A percentile compares a stretch with the other conserved stretches of the same genome.
phyloP scores from a whole-genome alignment of 108 stramenopile genomes.

The Stephanodiscus triporus region DNA sequence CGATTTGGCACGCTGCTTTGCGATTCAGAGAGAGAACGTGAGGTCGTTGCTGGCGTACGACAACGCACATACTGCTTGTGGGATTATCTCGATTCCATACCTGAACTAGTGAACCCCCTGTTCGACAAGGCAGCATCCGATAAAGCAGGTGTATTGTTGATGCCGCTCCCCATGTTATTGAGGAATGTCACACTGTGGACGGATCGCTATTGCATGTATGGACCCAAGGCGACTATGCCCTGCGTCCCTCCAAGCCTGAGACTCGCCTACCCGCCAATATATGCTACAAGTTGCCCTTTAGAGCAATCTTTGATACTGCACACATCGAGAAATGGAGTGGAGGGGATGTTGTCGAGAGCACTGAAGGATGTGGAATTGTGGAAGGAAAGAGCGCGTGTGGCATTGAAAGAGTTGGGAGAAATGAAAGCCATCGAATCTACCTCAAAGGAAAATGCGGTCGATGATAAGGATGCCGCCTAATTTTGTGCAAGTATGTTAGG shows the following conservation, averaged over 20 bases:
- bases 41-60: conserved; percentile 75
- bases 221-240: conserved; percentile 66
- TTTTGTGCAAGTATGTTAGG: background rate
- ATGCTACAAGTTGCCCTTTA: background rate
- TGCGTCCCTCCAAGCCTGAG: conserved; percentile 41
- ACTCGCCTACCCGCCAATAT: conserved; percentile 15
- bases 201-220: conserved; percentile 70
- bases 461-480: background rate
- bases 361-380: conserved; percentile 38
- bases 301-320: conserved; percentile 32
- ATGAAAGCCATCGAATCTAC: background rate
- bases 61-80: conserved; percentile 85
- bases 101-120: conserved; percentile 46
- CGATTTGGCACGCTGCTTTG: conserved; percentile 94
- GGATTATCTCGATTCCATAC: conserved; percentile 78
- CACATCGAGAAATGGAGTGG: conserved; percentile 15
- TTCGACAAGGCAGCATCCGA: conserved; percentile 37
- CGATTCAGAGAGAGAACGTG: conserved; percentile 89
- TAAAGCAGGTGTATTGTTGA: conserved; percentile 64
- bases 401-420: conserved; percentile 42
- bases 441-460: background rate
- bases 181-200: conserved; percentile 82
- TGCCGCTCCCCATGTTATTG: conserved; percentile 81
- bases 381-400: conserved; percentile 37
- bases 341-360: conserved; percentile 28